Evolutionary conservation across 768 basidiomycete species (phyloP).

Genomic region (Boletus tylopilopsis): DNA sequence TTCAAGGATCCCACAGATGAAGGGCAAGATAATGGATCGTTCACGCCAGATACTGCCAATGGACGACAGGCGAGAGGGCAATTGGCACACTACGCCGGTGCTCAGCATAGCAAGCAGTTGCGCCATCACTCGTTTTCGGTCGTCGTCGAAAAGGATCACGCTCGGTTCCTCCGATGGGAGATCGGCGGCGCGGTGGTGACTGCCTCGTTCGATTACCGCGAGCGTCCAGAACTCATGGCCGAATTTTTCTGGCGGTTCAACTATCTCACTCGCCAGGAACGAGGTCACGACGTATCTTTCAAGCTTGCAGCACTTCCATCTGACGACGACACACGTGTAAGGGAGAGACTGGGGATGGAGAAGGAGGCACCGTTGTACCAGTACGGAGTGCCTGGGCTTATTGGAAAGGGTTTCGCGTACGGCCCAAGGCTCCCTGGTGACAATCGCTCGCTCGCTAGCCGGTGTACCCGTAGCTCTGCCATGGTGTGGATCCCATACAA

Average conservation of each 20-base stretch:
- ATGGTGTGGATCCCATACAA: background rate
- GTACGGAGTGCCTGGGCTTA: background rate
- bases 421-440: background rate
- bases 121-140: conserved; percentile 32
- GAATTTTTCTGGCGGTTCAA: background rate
- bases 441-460: background rate
- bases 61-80: conserved; percentile 11
- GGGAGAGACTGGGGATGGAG: background rate
- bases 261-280: background rate
- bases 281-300: background rate
- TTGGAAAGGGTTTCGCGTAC: background rate
- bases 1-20: background rate
- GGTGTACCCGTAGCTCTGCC: conserved; percentile 1
- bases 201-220: background rate
- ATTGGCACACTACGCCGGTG: conserved; percentile 23
- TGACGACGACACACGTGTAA: background rate
- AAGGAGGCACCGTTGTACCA: background rate
- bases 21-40: background rate
- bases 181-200: background rate
- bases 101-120: conserved; percentile 24
- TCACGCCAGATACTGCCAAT: background rate
- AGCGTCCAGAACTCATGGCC: background rate
- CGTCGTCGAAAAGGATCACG: conserved; percentile 21
- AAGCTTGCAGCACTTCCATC: background rate
- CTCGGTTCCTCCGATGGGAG: conserved; percentile 36